Evolutionary conservation across 495 filamentous ascomycete genomes (phyloP).

Genomic region (Trichoderma gamsii): DNA sequence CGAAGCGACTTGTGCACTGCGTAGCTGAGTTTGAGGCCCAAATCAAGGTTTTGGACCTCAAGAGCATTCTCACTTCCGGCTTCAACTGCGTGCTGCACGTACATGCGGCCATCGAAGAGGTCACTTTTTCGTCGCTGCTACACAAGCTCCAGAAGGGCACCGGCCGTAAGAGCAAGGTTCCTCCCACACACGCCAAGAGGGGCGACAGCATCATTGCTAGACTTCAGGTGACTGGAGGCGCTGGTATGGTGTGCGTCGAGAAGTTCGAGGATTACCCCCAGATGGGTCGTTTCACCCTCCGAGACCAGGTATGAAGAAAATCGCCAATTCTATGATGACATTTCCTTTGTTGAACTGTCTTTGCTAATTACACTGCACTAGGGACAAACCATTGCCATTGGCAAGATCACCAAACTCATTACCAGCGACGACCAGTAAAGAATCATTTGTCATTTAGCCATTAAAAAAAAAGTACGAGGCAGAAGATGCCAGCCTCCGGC

Average conservation of each 20-base stretch:
- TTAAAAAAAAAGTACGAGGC: neutral
- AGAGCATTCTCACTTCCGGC: slow-evolving; percentile 75
- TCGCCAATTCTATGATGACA: neutral
- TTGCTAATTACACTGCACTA: slow-evolving; percentile 31
- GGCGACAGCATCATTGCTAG: slow-evolving; percentile 91
- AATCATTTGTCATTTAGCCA: neutral
- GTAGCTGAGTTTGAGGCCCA: slow-evolving; percentile 91
- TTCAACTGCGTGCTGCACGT: slow-evolving; percentile 88
- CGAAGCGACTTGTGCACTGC: slow-evolving; percentile 84
- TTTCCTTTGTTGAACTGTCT: neutral
- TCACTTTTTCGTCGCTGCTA: slow-evolving; percentile 77
- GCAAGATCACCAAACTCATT: slow-evolving; percentile 85
- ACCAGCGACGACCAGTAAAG: slow-evolving; percentile 23
- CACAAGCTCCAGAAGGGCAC: slow-evolving; percentile 97
- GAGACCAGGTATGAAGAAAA: slow-evolving; percentile 66
- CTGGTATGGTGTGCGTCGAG: slow-evolving; percentile 86
- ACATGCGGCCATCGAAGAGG: slow-evolving; percentile 93
- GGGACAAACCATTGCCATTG: slow-evolving; percentile 96
- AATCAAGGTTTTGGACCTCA: slow-evolving; percentile 90
- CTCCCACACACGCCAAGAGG: slow-evolving; percentile 85
- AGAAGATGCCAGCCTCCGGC: neutral
- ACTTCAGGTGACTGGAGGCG: slow-evolving; percentile 75
- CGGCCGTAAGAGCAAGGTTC: slow-evolving; percentile 83
- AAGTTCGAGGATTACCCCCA: slow-evolving; percentile 90
- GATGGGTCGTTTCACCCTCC: slow-evolving; percentile 87